Percentiles rank a stretch among this genome's conserved stretches.
phyloP scores from a whole-genome alignment of 768 basidiomycete species.

The Mycena amicta region DNA sequence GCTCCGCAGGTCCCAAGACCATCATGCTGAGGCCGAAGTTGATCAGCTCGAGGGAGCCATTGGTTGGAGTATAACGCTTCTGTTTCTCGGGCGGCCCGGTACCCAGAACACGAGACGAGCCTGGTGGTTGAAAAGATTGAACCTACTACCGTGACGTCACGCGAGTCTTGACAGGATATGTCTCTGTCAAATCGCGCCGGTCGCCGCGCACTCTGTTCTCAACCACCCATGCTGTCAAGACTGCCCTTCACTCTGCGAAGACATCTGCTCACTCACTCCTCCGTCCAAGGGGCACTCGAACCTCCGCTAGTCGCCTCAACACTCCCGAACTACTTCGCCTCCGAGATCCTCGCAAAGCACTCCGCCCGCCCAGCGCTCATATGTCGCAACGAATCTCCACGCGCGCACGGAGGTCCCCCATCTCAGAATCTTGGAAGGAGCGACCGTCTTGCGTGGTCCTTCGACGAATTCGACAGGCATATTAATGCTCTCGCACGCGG shows the following conservation, averaged over 20 bases:
- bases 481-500: slow-evolving; percentile 72
- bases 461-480: slow-evolving; percentile 66
- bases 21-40: neutral
- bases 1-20: neutral
- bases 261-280: slow-evolving; percentile 47
- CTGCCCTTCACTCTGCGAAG: neutral
- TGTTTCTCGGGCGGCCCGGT: neutral
- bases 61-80: neutral
- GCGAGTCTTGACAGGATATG: too few species aligned
- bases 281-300: slow-evolving; percentile 56
- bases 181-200: neutral
- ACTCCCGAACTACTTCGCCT: slow-evolving; percentile 61
- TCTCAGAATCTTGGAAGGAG: slow-evolving; percentile 51
- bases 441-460: slow-evolving; percentile 72
- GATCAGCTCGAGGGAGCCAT: neutral
- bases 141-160: too few species aligned
- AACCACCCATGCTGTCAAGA: neutral
- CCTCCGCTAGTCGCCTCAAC: slow-evolving; percentile 61
- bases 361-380: slow-evolving; percentile 62
- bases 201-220: neutral
- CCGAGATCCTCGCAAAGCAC: slow-evolving; percentile 54
- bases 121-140: too few species aligned
- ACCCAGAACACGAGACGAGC: neutral
- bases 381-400: slow-evolving; percentile 58
- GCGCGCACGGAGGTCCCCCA: slow-evolving; percentile 62